phyloP scores from a whole-genome alignment of 495 filamentous ascomycete genomes.

The Aspergillus bertholletiae region DNA sequence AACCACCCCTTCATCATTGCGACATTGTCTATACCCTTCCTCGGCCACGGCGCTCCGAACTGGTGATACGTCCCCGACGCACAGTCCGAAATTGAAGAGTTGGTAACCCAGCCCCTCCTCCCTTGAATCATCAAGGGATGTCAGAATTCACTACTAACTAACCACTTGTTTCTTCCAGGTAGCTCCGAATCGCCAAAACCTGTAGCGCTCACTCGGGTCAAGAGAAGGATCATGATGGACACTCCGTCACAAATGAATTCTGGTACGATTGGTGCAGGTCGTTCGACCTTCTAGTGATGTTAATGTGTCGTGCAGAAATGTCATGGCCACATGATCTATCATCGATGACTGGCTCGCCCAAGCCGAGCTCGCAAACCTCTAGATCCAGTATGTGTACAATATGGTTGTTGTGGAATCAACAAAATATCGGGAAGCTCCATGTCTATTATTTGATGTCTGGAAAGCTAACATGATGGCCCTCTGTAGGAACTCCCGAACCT shows the following conservation, averaged over 20 bases:
- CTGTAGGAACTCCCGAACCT: conserved; percentile 27
- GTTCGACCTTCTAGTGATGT: background rate
- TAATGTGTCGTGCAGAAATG: conserved; percentile 22
- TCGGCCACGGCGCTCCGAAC: conserved; percentile 15
- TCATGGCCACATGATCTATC: conserved; percentile 38
- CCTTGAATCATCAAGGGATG: conserved; percentile 9
- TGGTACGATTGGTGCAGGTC: conserved; percentile 12
- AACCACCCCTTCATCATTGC: conserved; percentile 22
- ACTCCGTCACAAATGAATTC: conserved; percentile 27
- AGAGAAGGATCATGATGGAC: conserved; percentile 35
- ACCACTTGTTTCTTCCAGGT: conserved; percentile 10
- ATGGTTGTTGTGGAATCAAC: too few species aligned
- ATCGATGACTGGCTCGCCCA: conserved; percentile 15
- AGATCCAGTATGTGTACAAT: conserved; percentile 3
- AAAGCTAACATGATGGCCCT: conserved; percentile 10
- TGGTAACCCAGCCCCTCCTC: conserved; percentile 10
- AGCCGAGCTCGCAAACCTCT: conserved; percentile 1
- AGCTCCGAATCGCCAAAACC: conserved; percentile 28
- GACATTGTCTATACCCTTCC: conserved; percentile 26
- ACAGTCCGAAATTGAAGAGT: conserved; percentile 22
- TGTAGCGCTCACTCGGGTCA: conserved; percentile 34
- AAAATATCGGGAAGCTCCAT: too few species aligned
- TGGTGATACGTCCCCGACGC: conserved; percentile 17
- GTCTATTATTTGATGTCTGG: too few species aligned
- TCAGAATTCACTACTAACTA: conserved; percentile 4